phyloP scores from a whole-genome alignment of 78 protist species.

The slime mould (Dictyostelium discoideum) region DNA sequence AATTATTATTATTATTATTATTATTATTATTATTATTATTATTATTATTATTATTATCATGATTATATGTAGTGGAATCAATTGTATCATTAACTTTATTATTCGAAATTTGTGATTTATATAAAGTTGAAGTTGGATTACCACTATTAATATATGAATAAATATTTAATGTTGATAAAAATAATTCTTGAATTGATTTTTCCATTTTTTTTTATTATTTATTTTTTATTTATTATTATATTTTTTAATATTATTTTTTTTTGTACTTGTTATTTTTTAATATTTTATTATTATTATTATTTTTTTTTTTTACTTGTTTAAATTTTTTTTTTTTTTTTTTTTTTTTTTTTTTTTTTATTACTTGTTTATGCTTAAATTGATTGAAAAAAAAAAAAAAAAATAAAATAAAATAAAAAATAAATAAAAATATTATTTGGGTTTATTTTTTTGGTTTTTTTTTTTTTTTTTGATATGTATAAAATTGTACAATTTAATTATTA shows the following conservation, averaged over 20 bases:
- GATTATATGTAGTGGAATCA: neutral
- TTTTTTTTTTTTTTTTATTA: neutral
- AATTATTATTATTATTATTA: neutral
- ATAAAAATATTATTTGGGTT: neutral
- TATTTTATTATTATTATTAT: neutral
- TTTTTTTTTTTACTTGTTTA: neutral
- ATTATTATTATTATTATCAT: neutral
- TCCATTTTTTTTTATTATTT: neutral
- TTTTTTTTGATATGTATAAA: too few species aligned
- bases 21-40: neutral
- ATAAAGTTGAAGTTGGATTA: neutral
- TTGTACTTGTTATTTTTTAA: neutral
- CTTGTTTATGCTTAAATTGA: neutral
- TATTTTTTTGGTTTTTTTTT: too few species aligned
- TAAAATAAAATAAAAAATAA: neutral
- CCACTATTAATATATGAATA: neutral
- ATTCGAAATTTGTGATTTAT: slow-evolving; percentile 2
- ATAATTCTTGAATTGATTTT: slow-evolving; percentile 12
- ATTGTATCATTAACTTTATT: neutral
- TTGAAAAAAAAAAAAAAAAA: neutral
- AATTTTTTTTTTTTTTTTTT: neutral
- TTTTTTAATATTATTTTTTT: neutral
- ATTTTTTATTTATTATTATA: neutral
- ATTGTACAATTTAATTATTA: too few species aligned
- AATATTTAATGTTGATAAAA: slow-evolving; percentile 11